These are phyloP conservation scores for Alternaria gaisen DNA, from an alignment of 2,329 filamentous ascomycete genomes.

Conservation along the genomic window DNA sequence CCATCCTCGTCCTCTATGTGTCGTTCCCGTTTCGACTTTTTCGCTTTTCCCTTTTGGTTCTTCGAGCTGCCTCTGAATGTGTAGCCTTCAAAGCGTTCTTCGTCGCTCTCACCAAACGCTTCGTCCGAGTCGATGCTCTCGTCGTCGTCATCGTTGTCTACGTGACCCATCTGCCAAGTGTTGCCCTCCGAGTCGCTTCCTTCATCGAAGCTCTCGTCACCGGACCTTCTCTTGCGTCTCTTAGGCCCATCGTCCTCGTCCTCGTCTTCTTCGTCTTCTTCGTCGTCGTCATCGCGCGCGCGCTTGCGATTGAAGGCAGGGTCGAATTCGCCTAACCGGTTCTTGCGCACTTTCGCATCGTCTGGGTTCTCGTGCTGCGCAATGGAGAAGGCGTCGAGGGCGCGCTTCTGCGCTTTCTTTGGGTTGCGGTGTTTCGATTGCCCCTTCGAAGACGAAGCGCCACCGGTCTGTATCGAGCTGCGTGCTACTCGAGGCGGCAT, in stretches of 20 bases:
- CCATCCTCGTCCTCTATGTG: constrained; percentile 33
- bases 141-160: constrained; percentile 70
- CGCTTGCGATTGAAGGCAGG: constrained; percentile 53
- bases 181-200: constrained; percentile 88
- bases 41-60: constrained; percentile 59
- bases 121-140: constrained; percentile 78
- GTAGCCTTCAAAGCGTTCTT: constrained; percentile 83
- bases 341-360: constrained; percentile 62
- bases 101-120: constrained; percentile 87
- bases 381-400: constrained; percentile 70
- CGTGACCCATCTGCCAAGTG: constrained; percentile 80
- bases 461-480: constrained; percentile 43
- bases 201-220: constrained; percentile 68
- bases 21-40: constrained; percentile 43
- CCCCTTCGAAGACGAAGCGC: constrained; percentile 40
- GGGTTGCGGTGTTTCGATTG: constrained; percentile 50
- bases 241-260: constrained; percentile 43
- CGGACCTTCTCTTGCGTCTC: constrained; percentile 36
- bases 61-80: constrained; percentile 69
- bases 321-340: constrained; percentile 66
- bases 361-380: constrained; percentile 67
- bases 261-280: constrained; percentile 48
- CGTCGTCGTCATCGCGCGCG: constrained; percentile 61
- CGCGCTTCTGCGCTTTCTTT: constrained; percentile 62
- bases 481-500: constrained; percentile 59